These are phyloP conservation scores for Leccinum rimulosum DNA, from an alignment of 768 basidiomycete genomes.

Conservation along the genomic window DNA sequence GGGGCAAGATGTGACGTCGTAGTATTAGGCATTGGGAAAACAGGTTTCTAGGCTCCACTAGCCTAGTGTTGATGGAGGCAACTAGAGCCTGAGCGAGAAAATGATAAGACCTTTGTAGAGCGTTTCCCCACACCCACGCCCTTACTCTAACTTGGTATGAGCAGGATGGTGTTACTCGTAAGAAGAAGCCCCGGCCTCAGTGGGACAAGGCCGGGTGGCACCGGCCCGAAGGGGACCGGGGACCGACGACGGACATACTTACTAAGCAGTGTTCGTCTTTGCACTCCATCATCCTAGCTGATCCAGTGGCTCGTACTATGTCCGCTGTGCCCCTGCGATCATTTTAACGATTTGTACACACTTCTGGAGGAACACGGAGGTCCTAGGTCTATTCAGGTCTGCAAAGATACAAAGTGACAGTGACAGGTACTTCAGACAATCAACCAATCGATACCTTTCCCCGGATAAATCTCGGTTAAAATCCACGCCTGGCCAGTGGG, in stretches of 20 bases:
- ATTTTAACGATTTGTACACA: neutral
- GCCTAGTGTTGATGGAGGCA: neutral
- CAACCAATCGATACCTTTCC: neutral
- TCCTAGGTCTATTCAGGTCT: neutral
- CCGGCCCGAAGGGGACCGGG: too few species aligned
- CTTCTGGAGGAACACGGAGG: neutral
- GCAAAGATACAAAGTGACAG: neutral
- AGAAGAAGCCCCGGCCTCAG: too few species aligned
- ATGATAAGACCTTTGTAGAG: neutral
- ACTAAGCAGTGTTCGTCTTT: neutral
- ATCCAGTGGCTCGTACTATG: neutral
- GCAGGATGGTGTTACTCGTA: too few species aligned
- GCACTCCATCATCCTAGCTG: neutral
- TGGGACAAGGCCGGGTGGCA: too few species aligned
- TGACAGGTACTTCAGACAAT: neutral
- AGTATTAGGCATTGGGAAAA: too few species aligned
- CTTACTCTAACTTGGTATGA: too few species aligned
- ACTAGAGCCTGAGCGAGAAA: neutral
- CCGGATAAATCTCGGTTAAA: neutral
- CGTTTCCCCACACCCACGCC: neutral
- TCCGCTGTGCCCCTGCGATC: neutral
- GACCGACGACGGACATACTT: too few species aligned
- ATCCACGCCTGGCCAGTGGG: neutral
- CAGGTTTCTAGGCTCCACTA: neutral
- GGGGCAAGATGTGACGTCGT: too few species aligned